These are phyloP conservation scores for Lipomyces yamadae DNA, from an alignment of 805 yeast genomes.

Conservation along the genomic window DNA sequence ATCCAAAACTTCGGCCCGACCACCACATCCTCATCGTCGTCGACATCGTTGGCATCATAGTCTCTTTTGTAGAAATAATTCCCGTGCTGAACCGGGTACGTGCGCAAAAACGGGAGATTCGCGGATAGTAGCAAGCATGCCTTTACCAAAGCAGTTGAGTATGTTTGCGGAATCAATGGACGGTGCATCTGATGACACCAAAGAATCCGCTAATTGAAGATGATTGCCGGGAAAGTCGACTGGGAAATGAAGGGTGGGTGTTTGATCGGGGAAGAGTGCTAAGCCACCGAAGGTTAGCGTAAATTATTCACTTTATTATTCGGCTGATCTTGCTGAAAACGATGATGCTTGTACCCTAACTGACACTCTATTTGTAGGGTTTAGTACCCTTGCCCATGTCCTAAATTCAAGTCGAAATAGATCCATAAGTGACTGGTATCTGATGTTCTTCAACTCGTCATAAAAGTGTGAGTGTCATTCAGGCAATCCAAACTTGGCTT, in stretches of 20 bases:
- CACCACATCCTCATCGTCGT: constrained; percentile 36
- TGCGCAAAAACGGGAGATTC: constrained; percentile 10
- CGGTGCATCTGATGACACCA: constrained; percentile 25
- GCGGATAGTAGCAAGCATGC: constrained; percentile 32
- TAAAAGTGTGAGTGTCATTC: too few species aligned
- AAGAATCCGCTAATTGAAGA: not conserved
- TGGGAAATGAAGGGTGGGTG: not conserved
- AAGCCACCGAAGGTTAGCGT: not conserved
- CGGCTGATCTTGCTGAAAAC: too few species aligned
- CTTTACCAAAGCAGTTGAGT: constrained; percentile 25
- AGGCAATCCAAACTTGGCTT: not conserved
- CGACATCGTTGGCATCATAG: constrained; percentile 28
- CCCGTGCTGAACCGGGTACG: not conserved
- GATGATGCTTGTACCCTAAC: too few species aligned
- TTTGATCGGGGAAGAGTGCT: not conserved
- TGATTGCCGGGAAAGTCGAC: not conserved
- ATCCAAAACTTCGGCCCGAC: constrained; percentile 42
- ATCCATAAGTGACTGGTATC: not conserved
- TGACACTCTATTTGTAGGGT: too few species aligned
- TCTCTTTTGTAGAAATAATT: not conserved
- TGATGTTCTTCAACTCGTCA: not conserved
- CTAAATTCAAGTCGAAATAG: not conserved
- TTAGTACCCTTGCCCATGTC: too few species aligned
- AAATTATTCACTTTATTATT: too few species aligned
- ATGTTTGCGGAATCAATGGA: constrained; percentile 23